Percentiles rank a stretch among this genome's conserved stretches.
Conservation (phyloP, 768 basidiomycete genomes). For the Russula sp. region DNA sequence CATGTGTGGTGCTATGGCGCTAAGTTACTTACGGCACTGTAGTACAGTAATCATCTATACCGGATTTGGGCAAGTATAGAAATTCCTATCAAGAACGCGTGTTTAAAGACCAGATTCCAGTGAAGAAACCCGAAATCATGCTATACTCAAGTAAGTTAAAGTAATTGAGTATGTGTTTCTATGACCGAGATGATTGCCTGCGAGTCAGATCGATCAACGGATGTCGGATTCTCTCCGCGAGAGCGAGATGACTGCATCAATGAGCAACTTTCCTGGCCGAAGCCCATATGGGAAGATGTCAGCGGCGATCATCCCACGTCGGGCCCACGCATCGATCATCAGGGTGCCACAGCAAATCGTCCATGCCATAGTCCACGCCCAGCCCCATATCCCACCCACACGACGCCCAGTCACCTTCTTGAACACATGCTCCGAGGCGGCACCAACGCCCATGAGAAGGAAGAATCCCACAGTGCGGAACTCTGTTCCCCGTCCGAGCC, state of each 20-base stretch:
- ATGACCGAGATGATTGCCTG: background rate
- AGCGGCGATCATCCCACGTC: conserved; percentile 21
- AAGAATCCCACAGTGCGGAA: conserved; percentile 51
- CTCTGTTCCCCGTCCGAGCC: conserved; percentile 55
- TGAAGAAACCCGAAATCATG: no score
- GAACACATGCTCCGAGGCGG: conserved; percentile 50
- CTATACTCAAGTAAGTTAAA: no score
- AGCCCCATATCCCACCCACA: conserved; percentile 48
- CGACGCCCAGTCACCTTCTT: conserved; percentile 42
- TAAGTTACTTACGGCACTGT: no score
- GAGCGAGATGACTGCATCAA: background rate
- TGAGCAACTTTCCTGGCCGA: conserved; percentile 13
- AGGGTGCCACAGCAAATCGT: conserved; percentile 41
- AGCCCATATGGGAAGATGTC: conserved; percentile 6
- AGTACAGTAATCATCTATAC: no score
- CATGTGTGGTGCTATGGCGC: no score
- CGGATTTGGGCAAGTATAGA: no score
- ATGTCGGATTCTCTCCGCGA: background rate
- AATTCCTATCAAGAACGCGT: no score
- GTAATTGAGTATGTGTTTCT: conserved; percentile 41
- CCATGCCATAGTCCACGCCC: conserved; percentile 56
- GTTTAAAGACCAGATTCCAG: no score
- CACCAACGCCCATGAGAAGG: conserved; percentile 53
- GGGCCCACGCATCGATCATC: conserved; percentile 26
- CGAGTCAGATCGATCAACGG: background rate